Base-by-base conservation (phyloP, 306 rosid species). In the Cicer chorassanicum region DNA sequence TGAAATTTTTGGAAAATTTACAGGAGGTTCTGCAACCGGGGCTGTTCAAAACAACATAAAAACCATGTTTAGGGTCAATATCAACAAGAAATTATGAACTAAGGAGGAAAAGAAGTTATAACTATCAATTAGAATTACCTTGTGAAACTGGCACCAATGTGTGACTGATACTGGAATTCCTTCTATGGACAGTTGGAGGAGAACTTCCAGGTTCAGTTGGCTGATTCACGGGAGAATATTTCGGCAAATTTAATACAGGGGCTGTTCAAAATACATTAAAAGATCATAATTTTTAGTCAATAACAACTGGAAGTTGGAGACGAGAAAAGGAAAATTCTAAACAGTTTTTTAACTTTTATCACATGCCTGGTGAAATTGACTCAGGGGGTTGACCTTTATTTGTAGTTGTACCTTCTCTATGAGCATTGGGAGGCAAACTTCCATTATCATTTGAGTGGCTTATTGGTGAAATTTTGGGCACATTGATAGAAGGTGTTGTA, bases 401-500 rank as follows among this genome's bases (percentile, higher is more conserved):
- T 65, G 76, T 82, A 53, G 34, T 77, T 66, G 79, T 54, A 81
- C 71, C 83, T 64, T 83, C 73, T 46, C 60, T 70, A 51, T 57
- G 83, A 61, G 56, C 18, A 65, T 41, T 81, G 73, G 89, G 81
- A 65, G 98, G 93, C 34, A 83, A 81, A 78, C 72, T 74, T 74
- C 78, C 87, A 65, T 85, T 88, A 68, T 50, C 38, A 21, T 72
- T 70, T 68, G 92, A 84, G 4, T 72, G 83, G 74, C 74, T 74
- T 48, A 57, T 70, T 39, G 98, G 90, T 71, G 93, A 81, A 72
- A 44, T 59, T 48, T 71, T 84, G 9, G 98, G 90, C 56, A 70
- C 59, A 73, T 46, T 79, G 59, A 66, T 62, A 21, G 77, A 70
- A 65, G 93, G 84, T 78, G 82, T 55, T 54, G 61, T 76, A 80